Conservation (phyloP, 331 rosid genomes). For the Malus hybrid region DNA sequence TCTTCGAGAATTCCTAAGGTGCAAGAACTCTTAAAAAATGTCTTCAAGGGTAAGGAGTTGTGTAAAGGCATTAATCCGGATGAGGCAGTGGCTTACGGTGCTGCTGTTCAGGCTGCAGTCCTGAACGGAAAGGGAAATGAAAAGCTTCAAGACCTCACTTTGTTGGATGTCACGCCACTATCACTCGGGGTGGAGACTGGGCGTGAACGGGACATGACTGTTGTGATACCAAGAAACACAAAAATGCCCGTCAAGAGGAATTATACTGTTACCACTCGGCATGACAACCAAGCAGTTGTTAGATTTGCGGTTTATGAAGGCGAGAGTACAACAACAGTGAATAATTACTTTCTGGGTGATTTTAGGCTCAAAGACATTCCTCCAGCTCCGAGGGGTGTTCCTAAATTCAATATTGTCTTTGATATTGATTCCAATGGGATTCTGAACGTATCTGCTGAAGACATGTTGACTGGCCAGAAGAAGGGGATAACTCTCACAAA, state of each 20-base stretch:
- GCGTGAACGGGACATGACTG: no score
- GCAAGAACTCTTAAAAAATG: constrained; percentile 41
- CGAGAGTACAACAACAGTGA: constrained; percentile 15
- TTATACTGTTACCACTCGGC: background rate
- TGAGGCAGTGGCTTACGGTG: constrained; percentile 23
- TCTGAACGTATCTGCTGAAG: constrained; percentile 55
- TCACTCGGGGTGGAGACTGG: background rate
- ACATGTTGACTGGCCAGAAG: constrained; percentile 26
- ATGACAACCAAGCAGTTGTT: constrained; percentile 44
- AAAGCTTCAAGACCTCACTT: background rate
- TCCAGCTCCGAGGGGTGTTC: constrained; percentile 21
- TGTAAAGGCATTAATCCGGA: constrained; percentile 55
- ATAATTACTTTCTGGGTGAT: background rate
- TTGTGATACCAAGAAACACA: background rate
- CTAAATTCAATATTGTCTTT: constrained; percentile 44
- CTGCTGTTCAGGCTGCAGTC: background rate
- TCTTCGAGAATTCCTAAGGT: constrained; percentile 59
- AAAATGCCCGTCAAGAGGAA: constrained; percentile 48
- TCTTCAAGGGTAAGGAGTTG: constrained; percentile 50
- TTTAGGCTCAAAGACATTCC: background rate
- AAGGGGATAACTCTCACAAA: background rate
- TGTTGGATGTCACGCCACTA: background rate
- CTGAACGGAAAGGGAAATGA: background rate
- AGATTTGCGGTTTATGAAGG: constrained; percentile 43
- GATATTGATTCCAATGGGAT: constrained; percentile 54